Evolutionary conservation across 305 asterid species (phyloP).

Genomic region (Coffea humblotiana): DNA sequence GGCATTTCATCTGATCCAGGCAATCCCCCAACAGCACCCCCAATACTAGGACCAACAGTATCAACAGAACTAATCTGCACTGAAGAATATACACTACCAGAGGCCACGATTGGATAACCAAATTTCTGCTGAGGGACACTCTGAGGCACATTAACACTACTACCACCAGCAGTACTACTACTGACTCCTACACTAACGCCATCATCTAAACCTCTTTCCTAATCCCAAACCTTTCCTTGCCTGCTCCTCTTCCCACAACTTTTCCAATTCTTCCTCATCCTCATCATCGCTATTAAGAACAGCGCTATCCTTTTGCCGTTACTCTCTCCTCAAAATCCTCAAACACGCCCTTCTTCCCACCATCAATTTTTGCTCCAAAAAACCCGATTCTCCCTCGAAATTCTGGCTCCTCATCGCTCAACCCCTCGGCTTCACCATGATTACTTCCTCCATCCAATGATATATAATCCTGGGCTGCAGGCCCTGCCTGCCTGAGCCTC

Average conservation of each 20-base stretch:
- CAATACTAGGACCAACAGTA: conserved; percentile 43
- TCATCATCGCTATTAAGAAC: conserved; percentile 39
- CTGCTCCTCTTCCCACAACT: conserved; percentile 96
- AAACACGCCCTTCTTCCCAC: conserved; percentile 77
- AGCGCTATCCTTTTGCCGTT: conserved; percentile 37
- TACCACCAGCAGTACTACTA: conserved; percentile 31
- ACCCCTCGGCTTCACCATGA: conserved; percentile 92
- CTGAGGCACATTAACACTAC: conserved; percentile 30
- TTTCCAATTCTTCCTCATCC: conserved; percentile 82
- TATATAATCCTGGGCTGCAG: conserved; percentile 82
- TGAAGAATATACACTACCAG: conserved; percentile 43
- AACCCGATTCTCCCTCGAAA: conserved; percentile 82
- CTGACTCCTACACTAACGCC: conserved; percentile 48
- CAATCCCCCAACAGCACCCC: conserved; percentile 47
- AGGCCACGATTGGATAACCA: conserved; percentile 33
- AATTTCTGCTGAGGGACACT: conserved; percentile 41
- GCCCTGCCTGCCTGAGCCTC: conserved; percentile 73
- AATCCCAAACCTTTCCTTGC: conserved; percentile 88
- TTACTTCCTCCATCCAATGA: conserved; percentile 90
- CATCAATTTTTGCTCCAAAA: conserved; percentile 63
- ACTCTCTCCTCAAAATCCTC: conserved; percentile 71
- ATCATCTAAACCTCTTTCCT: conserved; percentile 85
- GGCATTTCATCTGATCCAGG: conserved; percentile 54
- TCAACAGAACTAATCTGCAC: conserved; percentile 37
- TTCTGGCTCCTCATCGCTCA: conserved; percentile 97